Conservation (phyloP, 352 stramenopile species). For the Phytopythium ostracodes region DNA sequence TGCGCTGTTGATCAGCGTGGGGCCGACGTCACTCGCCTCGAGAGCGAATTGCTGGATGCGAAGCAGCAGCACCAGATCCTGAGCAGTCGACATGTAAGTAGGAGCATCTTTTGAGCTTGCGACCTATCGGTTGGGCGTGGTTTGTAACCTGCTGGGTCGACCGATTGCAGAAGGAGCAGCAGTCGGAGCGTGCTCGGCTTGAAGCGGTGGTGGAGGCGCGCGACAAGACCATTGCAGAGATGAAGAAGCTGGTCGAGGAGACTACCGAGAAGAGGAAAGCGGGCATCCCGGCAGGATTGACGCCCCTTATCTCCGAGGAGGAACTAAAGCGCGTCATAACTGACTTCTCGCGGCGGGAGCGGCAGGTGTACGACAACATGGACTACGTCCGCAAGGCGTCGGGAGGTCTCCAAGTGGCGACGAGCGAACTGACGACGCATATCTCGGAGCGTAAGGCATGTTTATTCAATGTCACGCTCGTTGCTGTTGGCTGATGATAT, state of each 20-base stretch:
- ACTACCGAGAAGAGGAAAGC: background rate
- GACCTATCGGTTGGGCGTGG: background rate
- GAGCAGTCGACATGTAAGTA: background rate
- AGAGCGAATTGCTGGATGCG: background rate
- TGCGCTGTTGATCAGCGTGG: conserved; percentile 8
- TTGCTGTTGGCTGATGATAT: conserved; percentile 3
- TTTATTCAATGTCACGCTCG: no score
- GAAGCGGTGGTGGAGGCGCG: background rate
- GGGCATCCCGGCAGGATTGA: no score
- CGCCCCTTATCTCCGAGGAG: background rate
- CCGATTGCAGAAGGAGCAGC: background rate
- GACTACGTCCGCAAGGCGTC: conserved; percentile 16
- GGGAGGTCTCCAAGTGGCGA: conserved; percentile 11
- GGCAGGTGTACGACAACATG: conserved; percentile 15
- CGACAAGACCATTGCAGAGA: background rate
- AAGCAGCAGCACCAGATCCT: background rate
- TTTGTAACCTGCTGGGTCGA: no score
- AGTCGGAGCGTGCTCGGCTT: background rate
- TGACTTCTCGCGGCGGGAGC: conserved; percentile 11
- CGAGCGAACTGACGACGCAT: conserved; percentile 11
- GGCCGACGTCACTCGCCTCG: background rate
- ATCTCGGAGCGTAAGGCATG: conserved; percentile 16
- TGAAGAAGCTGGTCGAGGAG: background rate
- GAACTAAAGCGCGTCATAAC: conserved; percentile 9
- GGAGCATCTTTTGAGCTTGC: background rate